Conservation (phyloP, 148 eudicot species). For the Heliamphora exappendiculata region DNA sequence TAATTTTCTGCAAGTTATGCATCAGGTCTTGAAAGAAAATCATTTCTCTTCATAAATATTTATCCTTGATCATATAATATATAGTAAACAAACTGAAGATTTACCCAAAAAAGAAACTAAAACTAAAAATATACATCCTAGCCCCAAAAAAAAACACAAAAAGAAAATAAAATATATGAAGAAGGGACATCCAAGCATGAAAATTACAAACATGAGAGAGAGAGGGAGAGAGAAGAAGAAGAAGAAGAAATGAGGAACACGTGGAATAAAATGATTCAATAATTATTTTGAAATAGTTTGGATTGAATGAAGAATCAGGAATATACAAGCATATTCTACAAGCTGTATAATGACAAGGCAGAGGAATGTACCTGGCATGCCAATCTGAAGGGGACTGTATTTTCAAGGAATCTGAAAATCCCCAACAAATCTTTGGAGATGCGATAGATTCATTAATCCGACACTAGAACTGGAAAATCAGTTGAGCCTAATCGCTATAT, state of each 20-base stretch:
- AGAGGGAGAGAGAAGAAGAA: not conserved
- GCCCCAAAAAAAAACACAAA: not conserved
- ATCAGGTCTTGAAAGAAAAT: not conserved
- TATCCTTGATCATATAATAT: not conserved
- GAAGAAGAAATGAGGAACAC: not conserved
- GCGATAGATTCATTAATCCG: not conserved
- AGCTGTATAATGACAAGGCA: not conserved
- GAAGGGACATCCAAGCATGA: too few relatives aligned
- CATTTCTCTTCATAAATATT: not conserved
- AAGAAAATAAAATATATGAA: not conserved
- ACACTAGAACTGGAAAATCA: not conserved
- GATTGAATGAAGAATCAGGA: not conserved
- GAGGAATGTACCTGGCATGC: conserved; percentile 9
- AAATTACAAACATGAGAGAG: too few relatives aligned
- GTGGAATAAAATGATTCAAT: not conserved
- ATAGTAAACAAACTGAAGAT: not conserved
- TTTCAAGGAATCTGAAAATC: not conserved
- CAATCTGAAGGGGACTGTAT: not conserved
- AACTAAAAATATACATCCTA: not conserved
- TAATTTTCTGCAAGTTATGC: not conserved
- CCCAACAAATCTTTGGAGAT: not conserved
- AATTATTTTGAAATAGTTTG: not conserved
- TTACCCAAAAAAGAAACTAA: not conserved
- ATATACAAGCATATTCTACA: not conserved
- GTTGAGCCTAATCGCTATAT: not conserved